Evolutionary conservation across 2,329 filamentous ascomycete genomes (phyloP).

Genomic region (Sarocladium strictum): DNA sequence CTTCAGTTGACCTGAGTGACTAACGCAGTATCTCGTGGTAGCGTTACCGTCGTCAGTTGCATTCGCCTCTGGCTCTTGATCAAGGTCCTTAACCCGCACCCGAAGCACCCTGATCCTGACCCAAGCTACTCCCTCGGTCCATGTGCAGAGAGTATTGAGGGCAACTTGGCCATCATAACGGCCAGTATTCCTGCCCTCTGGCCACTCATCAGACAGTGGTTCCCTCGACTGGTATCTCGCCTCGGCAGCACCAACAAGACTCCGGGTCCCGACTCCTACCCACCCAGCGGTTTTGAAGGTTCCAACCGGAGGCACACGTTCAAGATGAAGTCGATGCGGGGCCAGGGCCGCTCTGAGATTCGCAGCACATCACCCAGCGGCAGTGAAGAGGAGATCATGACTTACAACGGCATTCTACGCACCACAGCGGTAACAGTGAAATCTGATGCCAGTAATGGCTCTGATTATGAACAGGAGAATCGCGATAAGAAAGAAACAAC

Average conservation of each 20-base stretch:
- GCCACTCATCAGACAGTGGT: slow-evolving; percentile 26
- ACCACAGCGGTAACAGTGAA: slow-evolving; percentile 18
- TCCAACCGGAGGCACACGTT: slow-evolving; percentile 9
- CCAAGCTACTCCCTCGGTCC: slow-evolving; percentile 25
- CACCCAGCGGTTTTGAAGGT: too few relatives aligned
- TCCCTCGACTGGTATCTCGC: slow-evolving; percentile 22
- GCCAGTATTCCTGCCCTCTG: slow-evolving; percentile 28
- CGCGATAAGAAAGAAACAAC: neutral
- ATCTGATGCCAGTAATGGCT: neutral
- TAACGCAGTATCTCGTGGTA: slow-evolving; percentile 11
- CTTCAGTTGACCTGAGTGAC: neutral
- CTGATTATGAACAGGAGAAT: neutral
- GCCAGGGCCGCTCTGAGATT: slow-evolving; percentile 21
- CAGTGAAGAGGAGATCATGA: slow-evolving; percentile 34
- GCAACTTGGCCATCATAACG: slow-evolving; percentile 29
- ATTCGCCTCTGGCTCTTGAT: slow-evolving; percentile 23
- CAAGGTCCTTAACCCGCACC: slow-evolving; percentile 18
- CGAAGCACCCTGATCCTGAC: slow-evolving; percentile 16
- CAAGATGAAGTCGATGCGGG: slow-evolving; percentile 17
- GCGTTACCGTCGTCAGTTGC: slow-evolving; percentile 25
- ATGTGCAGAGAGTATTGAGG: slow-evolving; percentile 25
- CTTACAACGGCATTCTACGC: slow-evolving; percentile 32
- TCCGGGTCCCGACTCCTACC: slow-evolving; percentile 17
- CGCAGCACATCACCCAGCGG: slow-evolving; percentile 26
- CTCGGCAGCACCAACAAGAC: slow-evolving; percentile 1